Evolutionary conservation across 2,329 filamentous ascomycete genomes (phyloP), one percentile per base, ranked within the genome.

Genomic region (Microsporum canis): DNA sequence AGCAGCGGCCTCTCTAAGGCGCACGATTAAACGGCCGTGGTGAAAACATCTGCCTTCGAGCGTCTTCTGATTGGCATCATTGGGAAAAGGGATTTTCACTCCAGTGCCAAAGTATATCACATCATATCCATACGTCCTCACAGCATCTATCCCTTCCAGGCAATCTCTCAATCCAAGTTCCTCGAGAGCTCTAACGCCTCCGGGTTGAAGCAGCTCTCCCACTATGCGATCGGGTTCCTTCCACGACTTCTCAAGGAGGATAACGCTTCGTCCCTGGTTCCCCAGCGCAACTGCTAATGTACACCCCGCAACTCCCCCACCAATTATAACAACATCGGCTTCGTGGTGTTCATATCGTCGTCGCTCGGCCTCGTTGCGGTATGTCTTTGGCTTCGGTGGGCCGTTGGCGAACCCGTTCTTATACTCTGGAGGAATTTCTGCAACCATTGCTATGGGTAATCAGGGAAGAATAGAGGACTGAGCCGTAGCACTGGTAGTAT

Each of bases 221-320:
- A 99, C 91, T 67, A 99, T 99, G 65, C 94, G 86, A 77, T 97
- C 88, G 23, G 94, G 94, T 78, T 97, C 88, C 75, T 90, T 90
- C 76, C 97, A 79, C 76, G 85, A 95, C 69, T 84, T 84, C 78
- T 99, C 94, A 58, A 99, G 83, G 58, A 99, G 79, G 31, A 97
- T 82, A 31, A 99, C 91, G 72, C 88, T 95, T 65, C 94, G 85
- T 60, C 91, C 91, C 77, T 97, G 94, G 68, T 88, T 86, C 62
- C 88, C 91, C 53, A 97, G 81, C 27, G 92, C 85, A 65, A 86
- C 88, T 17, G 94, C 92, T 27, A 91, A 79, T 23, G 91, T 89
- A 73, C 90, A 95, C 45, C 94, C 94, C 65, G 96, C 84, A 62
- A 97, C 82, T 60, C 94, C 94, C 2, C 90, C 94, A 66, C 94